Evolutionary conservation across 2,329 filamentous ascomycete genomes (phyloP).

Genomic region (Capronia epimyces): DNA sequence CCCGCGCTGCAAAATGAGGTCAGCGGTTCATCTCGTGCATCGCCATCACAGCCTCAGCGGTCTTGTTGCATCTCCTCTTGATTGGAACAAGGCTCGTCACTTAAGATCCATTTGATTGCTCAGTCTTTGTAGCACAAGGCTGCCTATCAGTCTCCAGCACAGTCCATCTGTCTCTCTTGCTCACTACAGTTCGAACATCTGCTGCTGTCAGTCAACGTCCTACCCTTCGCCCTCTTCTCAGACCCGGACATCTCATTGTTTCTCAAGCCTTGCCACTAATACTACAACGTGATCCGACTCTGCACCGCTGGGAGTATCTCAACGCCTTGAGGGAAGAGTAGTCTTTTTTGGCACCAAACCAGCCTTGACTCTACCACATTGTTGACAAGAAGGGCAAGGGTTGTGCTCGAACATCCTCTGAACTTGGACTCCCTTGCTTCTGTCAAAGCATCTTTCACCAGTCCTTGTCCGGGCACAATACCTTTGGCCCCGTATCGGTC

Average conservation of each 20-base stretch:
- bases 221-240: conserved; percentile 1
- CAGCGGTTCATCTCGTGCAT: conserved; percentile 2
- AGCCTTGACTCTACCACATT: no score
- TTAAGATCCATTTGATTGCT: conserved; percentile 4
- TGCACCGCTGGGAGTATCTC: not conserved
- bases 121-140: conserved; percentile 4
- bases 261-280: no score
- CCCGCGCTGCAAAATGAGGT: conserved; percentile 21
- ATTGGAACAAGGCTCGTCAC: conserved; percentile 21
- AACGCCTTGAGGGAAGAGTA: not conserved
- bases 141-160: not conserved
- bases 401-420: not conserved
- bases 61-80: conserved; percentile 5
- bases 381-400: not conserved
- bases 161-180: not conserved
- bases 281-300: not conserved
- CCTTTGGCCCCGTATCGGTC: not conserved
- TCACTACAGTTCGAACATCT: not conserved
- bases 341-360: no score
- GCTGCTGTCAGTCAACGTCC: not conserved
- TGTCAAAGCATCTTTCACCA: not conserved
- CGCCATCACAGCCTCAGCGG: conserved; percentile 10
- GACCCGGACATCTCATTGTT: no score
- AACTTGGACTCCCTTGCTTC: not conserved
- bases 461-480: not conserved